A percentile compares a stretch with the other conserved stretches of the same genome.
Conservation (phyloP, 2,329 filamentous ascomycete genomes). For the Beauveria bassiana region DNA sequence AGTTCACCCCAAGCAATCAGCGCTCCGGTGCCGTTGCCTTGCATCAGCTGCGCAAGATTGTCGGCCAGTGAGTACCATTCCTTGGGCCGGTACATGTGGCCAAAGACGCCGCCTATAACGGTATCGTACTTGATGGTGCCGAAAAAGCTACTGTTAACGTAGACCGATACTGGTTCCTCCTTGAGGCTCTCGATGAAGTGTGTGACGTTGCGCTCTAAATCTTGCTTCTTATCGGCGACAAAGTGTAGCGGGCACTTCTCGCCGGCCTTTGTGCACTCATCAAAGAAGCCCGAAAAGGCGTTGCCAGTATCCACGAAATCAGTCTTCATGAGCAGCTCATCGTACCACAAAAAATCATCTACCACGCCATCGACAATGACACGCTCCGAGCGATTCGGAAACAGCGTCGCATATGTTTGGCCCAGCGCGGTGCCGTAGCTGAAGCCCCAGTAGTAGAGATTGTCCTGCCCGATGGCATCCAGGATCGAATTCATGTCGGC, state of each 20-base stretch:
- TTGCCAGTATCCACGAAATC: slow-evolving; percentile 23
- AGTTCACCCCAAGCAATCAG: slow-evolving; percentile 21
- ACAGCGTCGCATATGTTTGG: slow-evolving; percentile 31
- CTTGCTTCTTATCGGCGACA: slow-evolving; percentile 27
- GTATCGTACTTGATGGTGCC: slow-evolving; percentile 30
- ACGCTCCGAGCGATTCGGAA: slow-evolving; percentile 25
- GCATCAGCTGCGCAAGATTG: slow-evolving; percentile 26
- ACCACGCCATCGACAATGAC: slow-evolving; percentile 30
- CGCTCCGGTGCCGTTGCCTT: slow-evolving; percentile 32
- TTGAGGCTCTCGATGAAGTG: slow-evolving; percentile 25
- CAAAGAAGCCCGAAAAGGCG: slow-evolving; percentile 25
- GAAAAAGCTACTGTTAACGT: slow-evolving; percentile 31
- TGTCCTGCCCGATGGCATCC: slow-evolving; percentile 28
- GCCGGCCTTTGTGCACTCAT: slow-evolving; percentile 34
- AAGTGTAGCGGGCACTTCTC: slow-evolving; percentile 34
- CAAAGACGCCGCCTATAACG: slow-evolving; percentile 30
- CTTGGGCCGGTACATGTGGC: slow-evolving; percentile 30
- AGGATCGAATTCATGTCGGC: slow-evolving; percentile 28
- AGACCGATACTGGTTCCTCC: slow-evolving; percentile 27
- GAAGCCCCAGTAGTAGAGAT: slow-evolving; percentile 34
- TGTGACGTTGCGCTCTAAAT: slow-evolving; percentile 25
- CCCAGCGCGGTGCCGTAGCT: slow-evolving; percentile 36
- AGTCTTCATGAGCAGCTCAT: slow-evolving; percentile 17
- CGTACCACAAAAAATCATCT: slow-evolving; percentile 27
- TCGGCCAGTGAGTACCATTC: slow-evolving; percentile 30